phyloP scores from a whole-genome alignment of 2,329 filamentous ascomycete genomes.

The Fusarium tupiense region DNA sequence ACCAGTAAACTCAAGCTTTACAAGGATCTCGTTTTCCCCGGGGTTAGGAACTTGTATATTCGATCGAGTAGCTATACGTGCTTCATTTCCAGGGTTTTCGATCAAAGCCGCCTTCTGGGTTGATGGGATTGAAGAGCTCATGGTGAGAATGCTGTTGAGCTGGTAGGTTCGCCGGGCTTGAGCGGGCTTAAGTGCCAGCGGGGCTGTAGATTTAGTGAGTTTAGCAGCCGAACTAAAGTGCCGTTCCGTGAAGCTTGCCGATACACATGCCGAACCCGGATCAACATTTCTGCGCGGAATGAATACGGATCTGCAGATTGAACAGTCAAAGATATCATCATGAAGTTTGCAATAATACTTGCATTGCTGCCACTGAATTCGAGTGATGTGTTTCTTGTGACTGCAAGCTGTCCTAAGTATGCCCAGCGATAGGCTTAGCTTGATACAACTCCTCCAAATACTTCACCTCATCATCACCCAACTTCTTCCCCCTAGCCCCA shows the following conservation, averaged over 20 bases:
- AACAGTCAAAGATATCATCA: neutral
- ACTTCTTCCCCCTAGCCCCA: slow-evolving; percentile 7
- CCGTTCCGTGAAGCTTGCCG: slow-evolving; percentile 11
- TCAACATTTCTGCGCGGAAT: neutral
- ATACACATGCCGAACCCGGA: slow-evolving; percentile 4
- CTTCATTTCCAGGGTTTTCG: slow-evolving; percentile 18
- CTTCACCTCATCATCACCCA: slow-evolving; percentile 7
- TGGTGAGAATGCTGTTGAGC: neutral
- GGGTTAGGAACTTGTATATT: slow-evolving; percentile 10
- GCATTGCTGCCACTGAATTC: accelerated
- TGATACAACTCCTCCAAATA: slow-evolving; percentile 33
- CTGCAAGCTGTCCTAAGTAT: neutral
- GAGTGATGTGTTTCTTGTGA: accelerated
- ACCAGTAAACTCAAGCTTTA: slow-evolving; percentile 34
- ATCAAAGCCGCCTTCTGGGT: slow-evolving; percentile 31
- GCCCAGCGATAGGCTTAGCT: slow-evolving; percentile 20
- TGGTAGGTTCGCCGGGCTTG: neutral
- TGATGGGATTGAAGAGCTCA: neutral
- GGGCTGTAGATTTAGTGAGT: neutral
- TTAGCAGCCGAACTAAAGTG: slow-evolving; percentile 6
- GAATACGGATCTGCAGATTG: no score
- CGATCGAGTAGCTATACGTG: neutral
- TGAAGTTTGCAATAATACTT: accelerated
- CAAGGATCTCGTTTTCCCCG: slow-evolving; percentile 1
- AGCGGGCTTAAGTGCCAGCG: neutral